Evolutionary conservation across 2,329 filamentous ascomycete genomes (phyloP).

Genomic region (Diaporthe helianthi): DNA sequence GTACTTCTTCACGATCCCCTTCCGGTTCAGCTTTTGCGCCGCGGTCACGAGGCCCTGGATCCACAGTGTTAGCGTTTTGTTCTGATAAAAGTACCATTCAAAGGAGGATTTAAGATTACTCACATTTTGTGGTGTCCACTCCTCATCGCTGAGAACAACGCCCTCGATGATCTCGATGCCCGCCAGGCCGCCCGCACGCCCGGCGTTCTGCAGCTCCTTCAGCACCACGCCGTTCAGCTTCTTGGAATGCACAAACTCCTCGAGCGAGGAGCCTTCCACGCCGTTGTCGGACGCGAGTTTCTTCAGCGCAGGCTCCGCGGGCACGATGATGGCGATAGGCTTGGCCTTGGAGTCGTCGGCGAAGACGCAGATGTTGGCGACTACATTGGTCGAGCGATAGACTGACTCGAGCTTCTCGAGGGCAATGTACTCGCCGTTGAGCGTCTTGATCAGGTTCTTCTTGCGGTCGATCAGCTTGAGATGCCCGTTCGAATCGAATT

Average conservation of each 20-base stretch:
- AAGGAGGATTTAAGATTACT: conserved; percentile 45
- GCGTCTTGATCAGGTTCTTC: conserved; percentile 88
- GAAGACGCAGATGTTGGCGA: conserved; percentile 64
- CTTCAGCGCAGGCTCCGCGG: conserved; percentile 61
- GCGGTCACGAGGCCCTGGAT: conserved; percentile 69
- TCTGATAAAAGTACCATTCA: background rate
- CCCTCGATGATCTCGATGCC: conserved; percentile 76
- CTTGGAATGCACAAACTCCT: conserved; percentile 72
- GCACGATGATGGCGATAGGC: conserved; percentile 64
- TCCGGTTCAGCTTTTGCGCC: conserved; percentile 76
- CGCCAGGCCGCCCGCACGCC: conserved; percentile 66
- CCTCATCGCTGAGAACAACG: conserved; percentile 74
- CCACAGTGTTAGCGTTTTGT: conserved; percentile 39
- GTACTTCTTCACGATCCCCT: conserved; percentile 68
- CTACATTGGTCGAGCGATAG: conserved; percentile 58
- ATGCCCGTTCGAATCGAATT: conserved; percentile 76
- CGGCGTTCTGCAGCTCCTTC: conserved; percentile 67
- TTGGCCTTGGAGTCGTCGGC: conserved; percentile 58
- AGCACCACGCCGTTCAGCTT: conserved; percentile 69
- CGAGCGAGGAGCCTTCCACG: conserved; percentile 61
- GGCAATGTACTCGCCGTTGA: conserved; percentile 83
- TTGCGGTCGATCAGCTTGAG: conserved; percentile 82
- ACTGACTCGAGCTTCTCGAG: conserved; percentile 72
- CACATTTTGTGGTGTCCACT: conserved; percentile 79
- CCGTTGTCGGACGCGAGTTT: conserved; percentile 55